Base-by-base conservation (phyloP, 306 rosid species). In the Lathyrus sativus region DNA sequence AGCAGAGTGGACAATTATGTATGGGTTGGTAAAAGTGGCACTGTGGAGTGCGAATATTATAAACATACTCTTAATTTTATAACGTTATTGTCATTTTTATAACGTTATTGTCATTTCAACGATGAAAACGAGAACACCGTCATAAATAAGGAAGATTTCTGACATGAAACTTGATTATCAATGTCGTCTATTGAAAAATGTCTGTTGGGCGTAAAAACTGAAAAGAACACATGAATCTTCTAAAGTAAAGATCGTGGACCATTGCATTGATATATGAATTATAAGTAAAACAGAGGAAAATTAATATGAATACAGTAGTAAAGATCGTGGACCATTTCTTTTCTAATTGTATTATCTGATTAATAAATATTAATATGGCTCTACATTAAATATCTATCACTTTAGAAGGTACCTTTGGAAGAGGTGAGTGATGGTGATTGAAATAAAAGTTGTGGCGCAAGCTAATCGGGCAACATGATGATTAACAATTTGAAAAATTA, bases 1-100 rank as follows among this genome's bases (percentile, higher is more conserved):
- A 55, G 80, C 13, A 54, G 66, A 54, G 70, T 70, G 75, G 39
- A 28, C 46, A 53, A 33, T 43, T 43, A 5, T 41, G 73, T 37
- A 67, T 55, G 35, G 68, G 53, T 78, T 24, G 70, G 66, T 65
- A 66, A 60, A 53, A 53, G 65, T 70, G 68, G 78, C 61, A 53
- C 54, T 43, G 38, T 73, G 37, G 60, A 53, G 77, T 51, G 53
- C 68, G 10, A 64, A 51, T 59, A 70, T 48, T 43, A 39, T 65
- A 73, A 13, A 3, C 61, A 74, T 69, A 42, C 62, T 70, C 65
- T 28, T 54, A 55, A 54, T 71, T 71, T 50, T 60, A 65, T 74
- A 46, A 58, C 67, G 67, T 63, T 60, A 66, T 49, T 53, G 70
- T 73, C 72, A 63, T 68, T 33, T 33, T 33, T 33, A 33, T 1